Conservation (phyloP, 805 yeast genomes). For the Saccharomyces eubayanus region DNA sequence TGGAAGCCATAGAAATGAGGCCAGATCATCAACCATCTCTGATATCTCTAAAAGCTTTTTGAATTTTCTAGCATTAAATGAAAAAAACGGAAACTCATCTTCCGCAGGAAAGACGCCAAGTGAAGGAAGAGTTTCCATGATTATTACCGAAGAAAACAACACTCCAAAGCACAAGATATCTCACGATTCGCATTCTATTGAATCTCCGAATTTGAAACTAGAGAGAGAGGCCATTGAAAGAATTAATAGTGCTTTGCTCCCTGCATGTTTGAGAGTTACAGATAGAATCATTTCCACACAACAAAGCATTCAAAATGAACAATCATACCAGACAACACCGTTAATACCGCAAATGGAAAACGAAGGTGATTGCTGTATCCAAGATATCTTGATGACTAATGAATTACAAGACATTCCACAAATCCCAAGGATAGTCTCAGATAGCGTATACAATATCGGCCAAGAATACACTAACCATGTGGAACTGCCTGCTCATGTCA, state of each 20-base stretch:
- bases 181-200: neutral
- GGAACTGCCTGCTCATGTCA: conserved; percentile 14
- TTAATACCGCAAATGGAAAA: neutral
- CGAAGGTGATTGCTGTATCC: neutral
- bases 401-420: conserved; percentile 19
- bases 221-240: conserved; percentile 26
- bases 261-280: conserved; percentile 18
- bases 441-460: neutral
- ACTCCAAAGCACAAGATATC: neutral
- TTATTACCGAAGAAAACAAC: neutral
- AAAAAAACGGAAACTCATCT: neutral
- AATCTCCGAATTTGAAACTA: conserved; percentile 13
- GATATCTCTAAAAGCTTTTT: conserved; percentile 22
- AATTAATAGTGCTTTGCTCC: conserved; percentile 26
- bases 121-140: neutral
- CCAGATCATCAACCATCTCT: conserved; percentile 26
- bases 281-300: conserved; percentile 5
- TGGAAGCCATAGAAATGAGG: conserved; percentile 7
- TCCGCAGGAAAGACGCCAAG: neutral
- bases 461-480: neutral
- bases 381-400: conserved; percentile 5
- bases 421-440: conserved; percentile 9
- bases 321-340: conserved; percentile 1
- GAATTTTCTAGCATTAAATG: conserved; percentile 7
- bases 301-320: neutral